A percentile compares a stretch with the other conserved stretches of the same genome.
Conservation (phyloP, 768 basidiomycete genomes). For the Filobasidium wieringae region DNA sequence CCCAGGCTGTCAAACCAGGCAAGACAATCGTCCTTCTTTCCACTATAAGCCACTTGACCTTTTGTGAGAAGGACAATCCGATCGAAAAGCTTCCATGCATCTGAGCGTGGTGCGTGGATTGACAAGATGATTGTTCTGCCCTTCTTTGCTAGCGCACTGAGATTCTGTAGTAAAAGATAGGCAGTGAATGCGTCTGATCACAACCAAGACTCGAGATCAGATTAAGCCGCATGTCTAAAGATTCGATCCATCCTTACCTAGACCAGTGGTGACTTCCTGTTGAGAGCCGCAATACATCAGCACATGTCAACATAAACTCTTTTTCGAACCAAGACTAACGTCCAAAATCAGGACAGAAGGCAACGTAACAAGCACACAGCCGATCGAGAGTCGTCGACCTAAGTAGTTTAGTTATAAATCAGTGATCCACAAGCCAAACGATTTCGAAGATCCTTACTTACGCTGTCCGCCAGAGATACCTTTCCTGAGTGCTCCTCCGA, state of each 20-base stretch:
- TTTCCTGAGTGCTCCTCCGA: conserved; percentile 51
- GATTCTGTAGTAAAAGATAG: conserved; percentile 32
- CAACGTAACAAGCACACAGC: conserved; percentile 51
- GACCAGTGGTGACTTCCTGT: conserved; percentile 25
- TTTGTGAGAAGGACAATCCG: conserved; percentile 50
- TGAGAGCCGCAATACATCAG: background rate
- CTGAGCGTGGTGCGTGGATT: conserved; percentile 57
- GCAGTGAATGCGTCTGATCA: conserved; percentile 34
- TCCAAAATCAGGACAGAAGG: conserved; percentile 55
- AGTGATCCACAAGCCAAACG: background rate
- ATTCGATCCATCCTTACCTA: conserved; percentile 14
- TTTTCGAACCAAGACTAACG: conserved; percentile 28
- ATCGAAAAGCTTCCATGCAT: conserved; percentile 53
- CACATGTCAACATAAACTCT: background rate
- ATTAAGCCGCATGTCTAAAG: too few relatives aligned
- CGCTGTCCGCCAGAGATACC: conserved; percentile 58
- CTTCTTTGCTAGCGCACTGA: conserved; percentile 29
- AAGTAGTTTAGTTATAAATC: background rate
- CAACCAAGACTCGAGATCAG: too few relatives aligned
- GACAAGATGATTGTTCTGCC: conserved; percentile 49
- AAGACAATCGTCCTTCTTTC: conserved; percentile 37
- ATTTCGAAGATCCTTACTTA: background rate
- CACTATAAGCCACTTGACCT: conserved; percentile 45
- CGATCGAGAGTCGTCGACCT: conserved; percentile 41
- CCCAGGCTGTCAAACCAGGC: conserved; percentile 41